A percentile compares a stretch with the other conserved stretches of the same genome.
These are phyloP conservation scores for Drosera spatulata DNA, from an alignment of 179 eudicot species.

Conservation along the genomic window DNA sequence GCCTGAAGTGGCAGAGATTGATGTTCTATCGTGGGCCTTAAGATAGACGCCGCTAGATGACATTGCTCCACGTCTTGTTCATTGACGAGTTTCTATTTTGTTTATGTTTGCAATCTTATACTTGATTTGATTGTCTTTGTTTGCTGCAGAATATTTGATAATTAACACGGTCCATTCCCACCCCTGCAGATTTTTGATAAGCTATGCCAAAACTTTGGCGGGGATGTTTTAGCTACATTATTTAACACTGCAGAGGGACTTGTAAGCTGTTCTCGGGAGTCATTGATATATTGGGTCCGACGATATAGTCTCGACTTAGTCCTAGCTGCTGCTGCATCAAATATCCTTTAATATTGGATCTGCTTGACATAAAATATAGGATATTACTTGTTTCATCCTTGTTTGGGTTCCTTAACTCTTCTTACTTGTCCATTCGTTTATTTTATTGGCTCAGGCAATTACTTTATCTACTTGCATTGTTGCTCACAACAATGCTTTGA, in stretches of 20 bases:
- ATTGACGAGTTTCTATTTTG: no score
- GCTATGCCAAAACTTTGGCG: slow-evolving; percentile 88
- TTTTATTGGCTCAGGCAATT: slow-evolving; percentile 93
- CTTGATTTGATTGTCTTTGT: slow-evolving; percentile 1
- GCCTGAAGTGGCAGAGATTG: no score
- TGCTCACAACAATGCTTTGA: slow-evolving; percentile 89
- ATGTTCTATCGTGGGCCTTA: no score
- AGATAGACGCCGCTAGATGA: no score
- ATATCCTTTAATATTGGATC: slow-evolving; percentile 53
- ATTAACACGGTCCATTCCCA: neutral
- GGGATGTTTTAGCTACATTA: slow-evolving; percentile 81
- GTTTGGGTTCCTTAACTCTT: slow-evolving; percentile 55
- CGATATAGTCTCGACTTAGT: slow-evolving; percentile 63
- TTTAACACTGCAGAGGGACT: slow-evolving; percentile 83
- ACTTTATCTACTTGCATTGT: slow-evolving; percentile 96
- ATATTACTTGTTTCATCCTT: neutral
- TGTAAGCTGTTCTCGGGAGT: slow-evolving; percentile 60
- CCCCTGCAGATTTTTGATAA: slow-evolving; percentile 82
- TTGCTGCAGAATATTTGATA: neutral
- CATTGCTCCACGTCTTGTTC: no score
- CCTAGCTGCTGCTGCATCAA: slow-evolving; percentile 65
- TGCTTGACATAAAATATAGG: neutral
- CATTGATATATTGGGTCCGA: slow-evolving; percentile 44
- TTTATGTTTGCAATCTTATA: neutral
- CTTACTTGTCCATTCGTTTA: slow-evolving; percentile 84